Evolutionary conservation across 495 filamentous ascomycete species (phyloP).

Genomic region (Aspergillus panamensis): DNA sequence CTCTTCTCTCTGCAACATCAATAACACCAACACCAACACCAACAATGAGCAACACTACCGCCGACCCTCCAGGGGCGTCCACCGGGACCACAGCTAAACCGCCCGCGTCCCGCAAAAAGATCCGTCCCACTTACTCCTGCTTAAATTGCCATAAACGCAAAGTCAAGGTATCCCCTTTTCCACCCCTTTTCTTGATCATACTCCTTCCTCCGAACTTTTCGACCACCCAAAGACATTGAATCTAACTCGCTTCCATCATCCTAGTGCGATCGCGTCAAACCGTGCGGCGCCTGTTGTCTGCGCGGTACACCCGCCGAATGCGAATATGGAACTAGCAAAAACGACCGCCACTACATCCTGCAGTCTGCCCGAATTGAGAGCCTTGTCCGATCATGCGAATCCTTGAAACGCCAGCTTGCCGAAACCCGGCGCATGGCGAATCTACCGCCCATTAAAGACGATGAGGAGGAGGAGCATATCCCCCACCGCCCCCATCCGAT

Average conservation of each 20-base stretch:
- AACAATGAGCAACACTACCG: conserved; percentile 4
- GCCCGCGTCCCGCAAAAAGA: conserved; percentile 22
- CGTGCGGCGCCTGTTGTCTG: conserved; percentile 29
- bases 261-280: conserved; percentile 31
- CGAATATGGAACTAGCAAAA: conserved; percentile 30
- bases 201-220: neutral
- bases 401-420: conserved; percentile 20
- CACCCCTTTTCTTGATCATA: neutral
- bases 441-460: conserved; percentile 18
- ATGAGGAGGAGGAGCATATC: conserved; percentile 11
- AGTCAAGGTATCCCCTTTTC: conserved; percentile 23
- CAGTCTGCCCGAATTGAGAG: conserved; percentile 28
- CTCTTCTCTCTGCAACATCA: neutral
- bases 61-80: neutral
- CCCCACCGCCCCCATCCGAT: neutral
- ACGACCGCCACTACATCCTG: conserved; percentile 27
- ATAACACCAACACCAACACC: too few relatives aligned
- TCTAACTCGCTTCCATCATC: neutral
- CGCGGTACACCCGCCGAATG: conserved; percentile 30
- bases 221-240: neutral
- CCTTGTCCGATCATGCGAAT: conserved; percentile 21
- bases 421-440: conserved; percentile 21
- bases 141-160: conserved; percentile 32
- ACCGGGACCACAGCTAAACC: conserved; percentile 8
- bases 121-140: conserved; percentile 30